Percentiles rank a stretch among this genome's conserved stretches.
These are phyloP conservation scores for Chiua virens DNA, from an alignment of 768 basidiomycete species.

Conservation along the genomic window DNA sequence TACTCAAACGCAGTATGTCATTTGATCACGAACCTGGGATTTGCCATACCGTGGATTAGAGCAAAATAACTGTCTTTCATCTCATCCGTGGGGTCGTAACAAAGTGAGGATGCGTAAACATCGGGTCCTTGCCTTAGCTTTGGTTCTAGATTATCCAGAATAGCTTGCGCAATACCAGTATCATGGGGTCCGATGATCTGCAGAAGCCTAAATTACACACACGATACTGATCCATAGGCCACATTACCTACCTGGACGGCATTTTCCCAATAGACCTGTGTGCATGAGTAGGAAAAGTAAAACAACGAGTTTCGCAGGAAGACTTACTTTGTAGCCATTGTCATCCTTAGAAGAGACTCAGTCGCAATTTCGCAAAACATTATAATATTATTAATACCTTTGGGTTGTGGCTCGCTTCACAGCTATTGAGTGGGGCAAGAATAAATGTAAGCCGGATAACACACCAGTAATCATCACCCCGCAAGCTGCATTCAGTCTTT, in stretches of 20 bases:
- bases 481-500: constrained; percentile 64
- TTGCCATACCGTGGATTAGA: constrained; percentile 27
- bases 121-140: constrained; percentile 39
- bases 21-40: constrained; percentile 15
- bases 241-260: constrained; percentile 63
- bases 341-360: constrained; percentile 52
- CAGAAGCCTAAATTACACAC: not conserved
- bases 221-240: not conserved
- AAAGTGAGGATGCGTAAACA: constrained; percentile 43
- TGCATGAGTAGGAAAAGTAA: not conserved
- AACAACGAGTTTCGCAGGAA: not conserved
- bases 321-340: constrained; percentile 79
- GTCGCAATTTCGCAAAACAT: constrained; percentile 2
- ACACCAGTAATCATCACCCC: constrained; percentile 90
- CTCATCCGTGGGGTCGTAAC: constrained; percentile 55
- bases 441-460: constrained; percentile 10
- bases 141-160: constrained; percentile 60
- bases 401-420: constrained; percentile 80
- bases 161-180: constrained; percentile 66
- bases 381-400: constrained; percentile 48
- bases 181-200: constrained; percentile 89
- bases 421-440: not conserved
- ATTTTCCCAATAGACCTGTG: constrained; percentile 87
- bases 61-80: constrained; percentile 61
- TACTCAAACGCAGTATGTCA: not conserved